A percentile compares a stretch with the other conserved stretches of the same genome.
phyloP scores from a whole-genome alignment of 148 eudicot species.

The Dysphania ambrosioides region DNA sequence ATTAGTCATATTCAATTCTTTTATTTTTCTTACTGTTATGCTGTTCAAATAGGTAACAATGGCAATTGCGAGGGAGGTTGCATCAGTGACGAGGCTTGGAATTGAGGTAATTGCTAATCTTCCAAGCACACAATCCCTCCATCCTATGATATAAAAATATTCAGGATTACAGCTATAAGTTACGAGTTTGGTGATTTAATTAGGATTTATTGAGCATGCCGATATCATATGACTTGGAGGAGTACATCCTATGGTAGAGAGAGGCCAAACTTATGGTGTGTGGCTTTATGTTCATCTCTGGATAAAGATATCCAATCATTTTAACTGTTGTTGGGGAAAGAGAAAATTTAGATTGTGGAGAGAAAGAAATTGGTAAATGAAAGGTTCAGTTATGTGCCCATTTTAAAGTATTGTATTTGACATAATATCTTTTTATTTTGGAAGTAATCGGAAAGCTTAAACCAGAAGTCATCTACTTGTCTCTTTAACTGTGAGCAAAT shows the following conservation, averaged over 20 bases:
- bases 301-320: too few species aligned
- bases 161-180: not conserved
- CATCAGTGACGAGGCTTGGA: conserved; percentile 87
- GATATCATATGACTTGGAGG: not conserved
- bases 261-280: not conserved
- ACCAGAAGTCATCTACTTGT: not conserved
- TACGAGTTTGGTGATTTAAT: not conserved
- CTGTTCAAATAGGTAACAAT: conserved; percentile 54
- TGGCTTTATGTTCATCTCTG: too few species aligned
- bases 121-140: not conserved
- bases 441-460: not conserved
- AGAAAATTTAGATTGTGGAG: not conserved
- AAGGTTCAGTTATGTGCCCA: not conserved
- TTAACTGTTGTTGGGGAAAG: not conserved
- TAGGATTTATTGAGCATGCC: not conserved
- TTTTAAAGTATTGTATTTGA: conserved; percentile 4
- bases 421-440: conserved; percentile 2
- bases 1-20: not conserved
- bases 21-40: conserved; percentile 1
- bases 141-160: not conserved
- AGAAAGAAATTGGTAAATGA: not conserved
- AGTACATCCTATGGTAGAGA: not conserved
- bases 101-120: conserved; percentile 57
- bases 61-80: conserved; percentile 97
- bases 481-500: not conserved